Evolutionary conservation across 2,329 filamentous ascomycete species (phyloP), one percentile per base, ranked within the genome.

Genomic region (Pseudodiploospora longispora): DNA sequence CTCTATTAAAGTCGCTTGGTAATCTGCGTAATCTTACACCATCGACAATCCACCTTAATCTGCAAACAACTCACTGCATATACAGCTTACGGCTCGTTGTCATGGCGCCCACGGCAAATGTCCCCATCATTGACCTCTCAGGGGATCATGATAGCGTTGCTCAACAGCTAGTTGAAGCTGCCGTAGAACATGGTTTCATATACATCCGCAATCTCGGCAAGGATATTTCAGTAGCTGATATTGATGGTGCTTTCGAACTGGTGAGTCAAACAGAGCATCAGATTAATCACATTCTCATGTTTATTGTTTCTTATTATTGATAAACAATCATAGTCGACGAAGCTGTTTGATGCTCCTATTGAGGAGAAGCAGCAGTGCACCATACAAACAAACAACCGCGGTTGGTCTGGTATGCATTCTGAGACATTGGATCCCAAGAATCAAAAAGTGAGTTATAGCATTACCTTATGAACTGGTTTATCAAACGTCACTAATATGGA

Each of bases 341-440:
- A 75, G 40, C 85, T 94, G 57, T 95, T 96, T 65, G 59, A 59
- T 29, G 78, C 82, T 9, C 80, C 88, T 0, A 44, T 72, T 0
- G 77, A 82, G 48, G 83, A 89, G 51, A 96, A 95, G 63, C 68
- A 80, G 48, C 68, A 71, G 57, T 95, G 83, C 58, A 77, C 76
- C 8, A 95, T 96, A 50, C 74, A 80, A 55, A 80, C 80, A 29
- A 74, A 93, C 69, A 97, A 97, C 59, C 79, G 82, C 36, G 93
- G 91, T 47, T 98, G 90, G 89, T 79, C 85, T 2, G 81, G 80
- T 10, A 90, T 95, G 85, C 85, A 91, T 57, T 80, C 80, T 9
- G 91, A 98, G 67, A 91, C 84, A 1, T 69, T 97, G 8, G 91
- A 97, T 60, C 88, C 90, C 3, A 80, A 82, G 53, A 80, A 82